phyloP scores from a whole-genome alignment of 164 flowering plant species.

The Annona squamosa region DNA sequence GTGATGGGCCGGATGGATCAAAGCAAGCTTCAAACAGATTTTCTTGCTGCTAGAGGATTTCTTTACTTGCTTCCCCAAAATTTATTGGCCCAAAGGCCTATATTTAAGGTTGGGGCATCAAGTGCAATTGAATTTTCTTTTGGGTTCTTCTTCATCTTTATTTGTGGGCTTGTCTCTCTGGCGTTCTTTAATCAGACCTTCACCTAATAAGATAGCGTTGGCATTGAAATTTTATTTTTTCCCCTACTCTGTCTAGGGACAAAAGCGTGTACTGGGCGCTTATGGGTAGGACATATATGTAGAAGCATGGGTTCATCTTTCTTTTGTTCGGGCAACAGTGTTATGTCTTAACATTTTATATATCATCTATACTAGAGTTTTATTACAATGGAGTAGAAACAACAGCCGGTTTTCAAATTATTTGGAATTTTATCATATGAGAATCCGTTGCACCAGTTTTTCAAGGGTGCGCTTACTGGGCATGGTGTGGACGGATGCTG shows the following conservation, averaged over 20 bases:
- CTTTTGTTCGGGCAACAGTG: neutral
- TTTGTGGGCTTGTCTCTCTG: neutral
- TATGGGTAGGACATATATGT: constrained; percentile 5
- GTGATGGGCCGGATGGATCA: constrained; percentile 23
- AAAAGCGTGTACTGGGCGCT: constrained; percentile 2
- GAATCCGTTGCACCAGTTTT: too few species aligned
- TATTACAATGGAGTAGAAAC: neutral
- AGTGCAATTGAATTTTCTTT: constrained; percentile 10
- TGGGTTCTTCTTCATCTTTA: constrained; percentile 5
- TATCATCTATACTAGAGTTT: neutral
- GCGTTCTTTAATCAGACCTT: constrained; percentile 6
- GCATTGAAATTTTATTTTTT: constrained; percentile 9
- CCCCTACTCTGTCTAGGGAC: neutral
- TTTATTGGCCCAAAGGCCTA: neutral
- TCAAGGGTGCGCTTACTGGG: too few species aligned
- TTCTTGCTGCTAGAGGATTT: constrained; percentile 34
- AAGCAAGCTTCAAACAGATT: constrained; percentile 21
- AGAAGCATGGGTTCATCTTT: constrained; percentile 2
- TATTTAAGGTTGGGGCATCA: constrained; percentile 6
- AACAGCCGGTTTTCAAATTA: neutral
- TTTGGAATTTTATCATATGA: too few species aligned
- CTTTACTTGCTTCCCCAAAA: neutral
- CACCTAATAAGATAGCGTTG: constrained; percentile 2
- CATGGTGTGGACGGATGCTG: too few species aligned
- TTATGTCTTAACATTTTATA: neutral